These are phyloP conservation scores for Pestalotiopsis sp. DNA, from an alignment of 2,329 filamentous ascomycete genomes.

Conservation along the genomic window DNA sequence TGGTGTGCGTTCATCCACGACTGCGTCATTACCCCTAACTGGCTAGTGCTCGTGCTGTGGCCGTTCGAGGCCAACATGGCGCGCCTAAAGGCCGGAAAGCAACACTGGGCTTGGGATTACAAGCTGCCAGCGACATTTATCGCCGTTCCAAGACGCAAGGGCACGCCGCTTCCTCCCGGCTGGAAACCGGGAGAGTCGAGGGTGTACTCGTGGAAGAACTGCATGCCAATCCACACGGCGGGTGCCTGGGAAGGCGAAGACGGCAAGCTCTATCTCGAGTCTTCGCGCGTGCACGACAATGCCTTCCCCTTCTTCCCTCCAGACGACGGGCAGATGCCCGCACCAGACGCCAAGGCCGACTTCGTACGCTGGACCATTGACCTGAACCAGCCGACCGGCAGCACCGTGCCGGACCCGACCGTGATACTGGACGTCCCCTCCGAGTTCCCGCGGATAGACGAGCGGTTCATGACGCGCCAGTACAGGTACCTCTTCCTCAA, in stretches of 20 bases:
- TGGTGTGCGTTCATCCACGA: slow-evolving; percentile 31
- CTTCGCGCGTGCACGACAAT: background rate
- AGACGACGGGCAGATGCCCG: background rate
- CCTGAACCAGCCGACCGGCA: slow-evolving; percentile 3
- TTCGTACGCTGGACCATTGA: background rate
- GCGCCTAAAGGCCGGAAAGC: background rate
- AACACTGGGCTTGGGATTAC: slow-evolving; percentile 17
- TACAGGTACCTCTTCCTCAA: slow-evolving; percentile 2
- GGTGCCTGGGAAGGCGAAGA: slow-evolving; percentile 41
- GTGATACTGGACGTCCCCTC: background rate
- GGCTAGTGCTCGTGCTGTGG: background rate
- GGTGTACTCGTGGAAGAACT: slow-evolving; percentile 23
- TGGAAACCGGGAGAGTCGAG: slow-evolving; percentile 21
- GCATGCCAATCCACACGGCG: slow-evolving; percentile 44
- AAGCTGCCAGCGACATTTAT: slow-evolving; percentile 25
- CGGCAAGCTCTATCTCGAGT: slow-evolving; percentile 18
- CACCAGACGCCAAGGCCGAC: background rate
- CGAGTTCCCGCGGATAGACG: background rate
- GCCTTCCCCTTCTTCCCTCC: background rate
- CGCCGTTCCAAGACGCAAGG: slow-evolving; percentile 18
- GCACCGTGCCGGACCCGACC: background rate
- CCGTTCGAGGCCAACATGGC: background rate
- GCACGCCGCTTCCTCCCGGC: slow-evolving; percentile 15
- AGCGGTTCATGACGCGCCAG: background rate
- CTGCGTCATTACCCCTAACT: background rate